These are phyloP conservation scores for Suhomyces bribrorum DNA, from an alignment of 1,139 yeast genomes.

Conservation along the genomic window DNA sequence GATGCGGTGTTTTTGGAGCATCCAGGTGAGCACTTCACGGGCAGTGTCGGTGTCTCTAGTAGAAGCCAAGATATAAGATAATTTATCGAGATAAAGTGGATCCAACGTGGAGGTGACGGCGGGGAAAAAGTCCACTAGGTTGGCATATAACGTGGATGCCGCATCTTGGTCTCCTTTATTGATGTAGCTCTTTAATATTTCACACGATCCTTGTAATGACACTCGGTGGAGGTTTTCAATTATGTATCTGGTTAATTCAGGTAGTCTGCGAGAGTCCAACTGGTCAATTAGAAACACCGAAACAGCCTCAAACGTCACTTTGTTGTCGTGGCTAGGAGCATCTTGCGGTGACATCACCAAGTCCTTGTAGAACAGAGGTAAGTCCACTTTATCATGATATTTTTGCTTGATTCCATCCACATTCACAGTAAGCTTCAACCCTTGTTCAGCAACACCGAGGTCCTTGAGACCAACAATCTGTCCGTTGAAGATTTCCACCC, in stretches of 20 bases:
- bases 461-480: slow-evolving; percentile 22
- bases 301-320: slow-evolving; percentile 26
- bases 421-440: slow-evolving; percentile 8
- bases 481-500: slow-evolving; percentile 33
- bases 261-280: slow-evolving; percentile 9
- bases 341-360: slow-evolving; percentile 15
- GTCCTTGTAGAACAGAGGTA: slow-evolving; percentile 19
- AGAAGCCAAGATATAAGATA: slow-evolving; percentile 27
- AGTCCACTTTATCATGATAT: slow-evolving; percentile 4
- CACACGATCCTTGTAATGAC: slow-evolving; percentile 21
- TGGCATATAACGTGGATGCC: slow-evolving; percentile 9
- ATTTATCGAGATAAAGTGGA: slow-evolving; percentile 26
- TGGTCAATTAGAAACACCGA: slow-evolving; percentile 22
- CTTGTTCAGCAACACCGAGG: slow-evolving; percentile 8
- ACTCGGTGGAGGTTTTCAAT: slow-evolving; percentile 18
- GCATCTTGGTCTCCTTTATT: neutral
- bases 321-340: slow-evolving; percentile 14
- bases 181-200: slow-evolving; percentile 4
- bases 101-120: slow-evolving; percentile 16
- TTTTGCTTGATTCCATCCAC: slow-evolving; percentile 3
- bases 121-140: slow-evolving; percentile 2
- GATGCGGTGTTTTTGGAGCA: slow-evolving; percentile 20
- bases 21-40: slow-evolving; percentile 17
- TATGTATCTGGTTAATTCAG: slow-evolving; percentile 22
- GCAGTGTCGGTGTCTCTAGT: slow-evolving; percentile 24